Evolutionary conservation across 106 monocot species (phyloP).

Genomic region (Dioscorea zingiberensis): DNA sequence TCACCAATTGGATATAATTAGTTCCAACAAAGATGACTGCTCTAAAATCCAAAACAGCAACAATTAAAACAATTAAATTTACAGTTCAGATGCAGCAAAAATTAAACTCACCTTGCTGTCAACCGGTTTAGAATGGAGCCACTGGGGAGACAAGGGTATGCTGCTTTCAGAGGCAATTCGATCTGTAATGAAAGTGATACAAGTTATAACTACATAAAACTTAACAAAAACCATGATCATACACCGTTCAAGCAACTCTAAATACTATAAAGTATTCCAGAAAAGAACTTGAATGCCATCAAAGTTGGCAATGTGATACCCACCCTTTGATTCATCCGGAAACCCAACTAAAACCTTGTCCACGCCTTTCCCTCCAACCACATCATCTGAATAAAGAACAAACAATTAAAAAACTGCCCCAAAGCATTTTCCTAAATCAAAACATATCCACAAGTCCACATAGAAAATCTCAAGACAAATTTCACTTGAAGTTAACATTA

Average conservation of each 20-base stretch:
- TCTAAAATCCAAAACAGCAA: not conserved
- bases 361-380: slow-evolving; percentile 13
- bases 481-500: not conserved
- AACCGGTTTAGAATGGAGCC: slow-evolving; percentile 82
- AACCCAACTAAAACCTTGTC: slow-evolving; percentile 35
- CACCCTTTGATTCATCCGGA: slow-evolving; percentile 60
- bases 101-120: slow-evolving; percentile 43
- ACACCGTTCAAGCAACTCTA: not conserved
- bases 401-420: not conserved
- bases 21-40: not conserved
- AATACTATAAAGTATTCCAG: too few relatives aligned
- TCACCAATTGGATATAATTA: too few relatives aligned
- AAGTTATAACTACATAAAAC: not conserved
- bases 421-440: not conserved
- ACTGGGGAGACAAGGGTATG: slow-evolving; percentile 94
- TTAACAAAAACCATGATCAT: slow-evolving; percentile 4
- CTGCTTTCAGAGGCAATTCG: slow-evolving; percentile 57
- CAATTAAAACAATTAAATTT: not conserved
- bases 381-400: slow-evolving; percentile 15
- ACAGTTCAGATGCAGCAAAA: slow-evolving; percentile 18
- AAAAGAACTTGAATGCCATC: not conserved
- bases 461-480: not conserved
- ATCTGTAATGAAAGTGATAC: slow-evolving; percentile 40
- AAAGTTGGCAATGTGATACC: not conserved
- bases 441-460: not conserved